phyloP scores from a whole-genome alignment of 257 asterid genomes.

The Salvia rosmarinus region DNA sequence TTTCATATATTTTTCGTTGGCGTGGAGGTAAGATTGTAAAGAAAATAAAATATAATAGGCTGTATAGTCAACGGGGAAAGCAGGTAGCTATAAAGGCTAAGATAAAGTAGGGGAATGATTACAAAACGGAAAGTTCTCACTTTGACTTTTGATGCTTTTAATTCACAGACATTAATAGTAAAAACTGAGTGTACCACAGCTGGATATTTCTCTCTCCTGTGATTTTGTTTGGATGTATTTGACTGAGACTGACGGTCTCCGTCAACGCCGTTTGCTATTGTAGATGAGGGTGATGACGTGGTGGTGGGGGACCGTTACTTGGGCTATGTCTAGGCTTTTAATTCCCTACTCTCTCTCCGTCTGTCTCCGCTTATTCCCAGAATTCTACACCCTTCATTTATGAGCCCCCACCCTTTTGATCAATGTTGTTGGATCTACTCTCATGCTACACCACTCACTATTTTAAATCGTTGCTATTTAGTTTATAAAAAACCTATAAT shows the following conservation, averaged over 20 bases:
- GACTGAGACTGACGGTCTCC: conserved; percentile 15
- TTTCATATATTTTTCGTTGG: too few species aligned
- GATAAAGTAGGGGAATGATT: conserved; percentile 30
- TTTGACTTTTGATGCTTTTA: conserved; percentile 36
- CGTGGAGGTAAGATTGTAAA: too few species aligned
- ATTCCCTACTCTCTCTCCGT: neutral
- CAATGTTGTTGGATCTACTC: too few species aligned
- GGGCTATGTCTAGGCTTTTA: conserved; percentile 27
- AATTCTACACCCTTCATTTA: conserved; percentile 18
- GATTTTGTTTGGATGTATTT: neutral
- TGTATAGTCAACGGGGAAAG: neutral
- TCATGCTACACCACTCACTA: too few species aligned
- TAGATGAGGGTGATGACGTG: conserved; percentile 14
- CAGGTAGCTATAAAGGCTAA: neutral
- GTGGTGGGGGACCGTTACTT: conserved; percentile 41
- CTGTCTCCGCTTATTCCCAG: conserved; percentile 7
- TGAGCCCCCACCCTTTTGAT: neutral
- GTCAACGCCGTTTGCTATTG: too few species aligned
- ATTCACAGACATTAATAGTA: conserved; percentile 2
- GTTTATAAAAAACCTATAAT: too few species aligned
- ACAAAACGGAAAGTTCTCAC: conserved; percentile 32
- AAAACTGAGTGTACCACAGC: conserved; percentile 7
- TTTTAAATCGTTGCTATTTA: too few species aligned
- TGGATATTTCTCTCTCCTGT: neutral
- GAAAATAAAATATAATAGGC: neutral